Base-by-base conservation (phyloP, 371 early-diverging fungal genomes). In the Choanephora cucurbitarum region DNA sequence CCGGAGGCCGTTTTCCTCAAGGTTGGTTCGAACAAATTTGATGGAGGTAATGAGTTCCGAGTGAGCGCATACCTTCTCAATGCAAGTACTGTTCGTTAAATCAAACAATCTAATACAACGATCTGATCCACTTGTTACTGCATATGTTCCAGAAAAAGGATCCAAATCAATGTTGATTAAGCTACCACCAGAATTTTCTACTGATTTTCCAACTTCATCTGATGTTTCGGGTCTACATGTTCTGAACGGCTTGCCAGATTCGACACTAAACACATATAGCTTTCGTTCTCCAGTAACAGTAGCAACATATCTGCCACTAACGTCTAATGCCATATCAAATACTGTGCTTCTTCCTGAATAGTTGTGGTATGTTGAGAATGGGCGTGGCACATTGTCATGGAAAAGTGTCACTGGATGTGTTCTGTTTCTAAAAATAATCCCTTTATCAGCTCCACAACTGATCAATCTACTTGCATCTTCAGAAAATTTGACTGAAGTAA, bases 401-500 rank as follows among this genome's bases (percentile, higher is more conserved):
- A 59, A 49, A 1, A 49, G 60, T 10, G 51, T 49, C 4, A 53
- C 40, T 24, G 55, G 58, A 33, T 53, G 53, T 32, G 73, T 68
- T 9, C 73, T 60, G 18, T 72, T 59, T 28, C 92, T 81, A 62
- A 92, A 94, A 5, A 90, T 84, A 22, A 94, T 74, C 21, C 92
- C 89, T 72, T 92, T 92, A 59, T 94, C 94, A 4, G 92, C 92
- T 5, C 88, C 89, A 61, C 89, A 89, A 60, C 91, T 94, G 44
- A 94, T 77, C 31, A 94, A 68, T 18, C 73, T 70, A 10, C 72
- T 64, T 6, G 91, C 91, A 44, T 79, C 70, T 21, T 80, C 74
- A 4, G 86, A 72, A 57, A 94, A 92, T 24, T 77, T 71, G 42
- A 92, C 85, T 19, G 86, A 78, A 5, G 92, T 91, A 10, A 94